A percentile compares a stretch with the other conserved stretches of the same genome.
Conservation (phyloP, 192 early-diverging fungal genomes). For the Umbelopsis sp. region DNA sequence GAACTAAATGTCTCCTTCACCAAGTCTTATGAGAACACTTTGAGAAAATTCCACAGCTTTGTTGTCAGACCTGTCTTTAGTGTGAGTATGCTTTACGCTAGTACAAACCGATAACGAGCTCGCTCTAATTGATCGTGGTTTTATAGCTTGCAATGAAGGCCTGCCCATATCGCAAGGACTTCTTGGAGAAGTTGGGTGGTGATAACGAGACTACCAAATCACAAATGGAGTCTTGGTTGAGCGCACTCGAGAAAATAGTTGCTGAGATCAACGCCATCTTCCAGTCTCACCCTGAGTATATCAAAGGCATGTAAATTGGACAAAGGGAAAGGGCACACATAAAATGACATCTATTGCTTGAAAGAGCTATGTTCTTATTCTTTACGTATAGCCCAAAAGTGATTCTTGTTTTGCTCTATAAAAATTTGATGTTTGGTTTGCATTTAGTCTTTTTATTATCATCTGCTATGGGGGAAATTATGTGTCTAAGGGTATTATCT, state of each 20-base stretch:
- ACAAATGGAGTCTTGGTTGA: slow-evolving; percentile 71
- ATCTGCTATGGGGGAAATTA: too few species aligned
- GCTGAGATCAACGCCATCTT: slow-evolving; percentile 66
- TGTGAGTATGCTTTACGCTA: slow-evolving; percentile 41
- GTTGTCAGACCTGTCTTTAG: slow-evolving; percentile 68
- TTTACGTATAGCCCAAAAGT: too few species aligned
- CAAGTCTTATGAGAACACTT: slow-evolving; percentile 70
- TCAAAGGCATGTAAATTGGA: slow-evolving; percentile 44
- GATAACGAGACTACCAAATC: slow-evolving; percentile 58
- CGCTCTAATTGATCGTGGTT: neutral
- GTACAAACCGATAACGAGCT: neutral
- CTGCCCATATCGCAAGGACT: slow-evolving; percentile 87
- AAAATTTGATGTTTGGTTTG: neutral
- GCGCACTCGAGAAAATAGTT: slow-evolving; percentile 75
- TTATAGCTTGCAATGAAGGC: slow-evolving; percentile 85
- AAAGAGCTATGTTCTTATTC: neutral
- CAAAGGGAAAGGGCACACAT: neutral
- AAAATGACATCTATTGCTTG: neutral
- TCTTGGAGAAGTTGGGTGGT: slow-evolving; percentile 83
- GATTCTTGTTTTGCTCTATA: neutral
- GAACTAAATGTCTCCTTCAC: slow-evolving; percentile 76
- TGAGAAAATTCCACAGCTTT: slow-evolving; percentile 71
- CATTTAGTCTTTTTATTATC: neutral
- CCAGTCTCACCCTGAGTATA: slow-evolving; percentile 38
- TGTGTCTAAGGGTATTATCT: too few species aligned